Base-by-base conservation (phyloP, 805 yeast species). In the Yamadazyma ubonensis region DNA sequence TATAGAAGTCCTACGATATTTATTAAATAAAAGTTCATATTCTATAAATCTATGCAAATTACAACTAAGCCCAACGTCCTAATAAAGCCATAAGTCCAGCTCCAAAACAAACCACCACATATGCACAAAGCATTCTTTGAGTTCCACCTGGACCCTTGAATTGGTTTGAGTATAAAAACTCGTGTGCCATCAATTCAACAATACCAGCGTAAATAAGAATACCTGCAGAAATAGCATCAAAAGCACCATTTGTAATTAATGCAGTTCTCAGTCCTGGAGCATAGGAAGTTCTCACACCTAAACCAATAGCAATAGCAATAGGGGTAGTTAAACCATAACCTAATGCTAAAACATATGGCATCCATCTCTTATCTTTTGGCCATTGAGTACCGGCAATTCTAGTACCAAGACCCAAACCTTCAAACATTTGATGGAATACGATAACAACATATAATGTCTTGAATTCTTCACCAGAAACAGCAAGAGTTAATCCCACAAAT, bases 371-470 rank as follows among this genome's bases (percentile, higher is more conserved):
- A 30, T 48, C 46, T 23, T 48, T 50, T 4, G 68, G 67, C 73
- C 73, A 67, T 15, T 46, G 38, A 2, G 67, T 61, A 10, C 57
- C 49, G 4, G 73, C 70, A 38, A 68, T 61, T 59, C 95, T 76
- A 6, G 91, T 75, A 17, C 95, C 95, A 48, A 87, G 67, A 43
- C 95, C 96, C 35, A 87, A 70, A 36, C 95, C 96, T 64, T 86
- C 96, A 55, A 86, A 86, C 69, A 81, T 70, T 61, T 86, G 96
- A 58, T 87, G 89, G 70, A 78, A 79, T 4, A 81, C 76, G 31
- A 68, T 46, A n/a, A 83, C 96, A 46, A 83, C 73, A 59, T 83
- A 86, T 36, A 86, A 65, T 5, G 86, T 75, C 43, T 68, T 75
- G 55, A 86, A 86, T 56, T 83, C 91, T 2, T 78, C 83, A 35